A percentile compares a stretch with the other conserved stretches of the same genome.
phyloP scores from a whole-genome alignment of 805 yeast species.

The Jamesozyma rosinii region DNA sequence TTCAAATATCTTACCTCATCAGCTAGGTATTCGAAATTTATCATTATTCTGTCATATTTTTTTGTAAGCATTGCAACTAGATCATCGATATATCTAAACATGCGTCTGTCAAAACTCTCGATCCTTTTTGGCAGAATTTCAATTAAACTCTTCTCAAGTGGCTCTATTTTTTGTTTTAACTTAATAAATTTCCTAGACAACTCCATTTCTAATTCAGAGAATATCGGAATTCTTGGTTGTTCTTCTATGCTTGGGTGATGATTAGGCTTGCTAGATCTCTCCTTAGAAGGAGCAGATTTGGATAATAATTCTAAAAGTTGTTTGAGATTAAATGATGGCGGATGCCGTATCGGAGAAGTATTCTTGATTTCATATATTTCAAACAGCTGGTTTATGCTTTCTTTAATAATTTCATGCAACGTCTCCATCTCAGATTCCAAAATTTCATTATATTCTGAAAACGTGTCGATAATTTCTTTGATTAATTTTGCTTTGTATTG shows the following conservation, averaged over 20 bases:
- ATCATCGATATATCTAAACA: constrained; percentile 16
- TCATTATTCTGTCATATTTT: constrained; percentile 35
- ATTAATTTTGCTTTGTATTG: constrained; percentile 17
- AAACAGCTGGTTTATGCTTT: constrained; percentile 30
- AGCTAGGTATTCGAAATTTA: constrained; percentile 36
- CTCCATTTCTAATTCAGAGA: constrained; percentile 32
- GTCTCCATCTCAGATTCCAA: constrained; percentile 35
- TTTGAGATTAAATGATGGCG: constrained; percentile 32
- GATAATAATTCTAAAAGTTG: constrained; percentile 27
- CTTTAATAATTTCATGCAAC: constrained; percentile 33
- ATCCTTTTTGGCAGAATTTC: constrained; percentile 43
- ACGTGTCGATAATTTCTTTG: constrained; percentile 32
- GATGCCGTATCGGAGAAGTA: constrained; percentile 36
- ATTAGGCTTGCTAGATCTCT: constrained; percentile 7
- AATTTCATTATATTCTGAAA: constrained; percentile 39
- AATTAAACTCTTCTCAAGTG: constrained; percentile 43
- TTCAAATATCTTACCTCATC: constrained; percentile 36
- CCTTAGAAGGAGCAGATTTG: constrained; percentile 7
- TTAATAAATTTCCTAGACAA: constrained; percentile 36
- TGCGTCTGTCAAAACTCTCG: constrained; percentile 36
- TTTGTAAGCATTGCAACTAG: constrained; percentile 27
- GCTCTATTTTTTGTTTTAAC: constrained; percentile 37
- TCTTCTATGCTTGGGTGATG: neutral
- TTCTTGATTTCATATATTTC: constrained; percentile 33
- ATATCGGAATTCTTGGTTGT: constrained; percentile 32